Conservation (phyloP, 1,139 yeast species). For the Scheffersomyces illinoinensis region DNA sequence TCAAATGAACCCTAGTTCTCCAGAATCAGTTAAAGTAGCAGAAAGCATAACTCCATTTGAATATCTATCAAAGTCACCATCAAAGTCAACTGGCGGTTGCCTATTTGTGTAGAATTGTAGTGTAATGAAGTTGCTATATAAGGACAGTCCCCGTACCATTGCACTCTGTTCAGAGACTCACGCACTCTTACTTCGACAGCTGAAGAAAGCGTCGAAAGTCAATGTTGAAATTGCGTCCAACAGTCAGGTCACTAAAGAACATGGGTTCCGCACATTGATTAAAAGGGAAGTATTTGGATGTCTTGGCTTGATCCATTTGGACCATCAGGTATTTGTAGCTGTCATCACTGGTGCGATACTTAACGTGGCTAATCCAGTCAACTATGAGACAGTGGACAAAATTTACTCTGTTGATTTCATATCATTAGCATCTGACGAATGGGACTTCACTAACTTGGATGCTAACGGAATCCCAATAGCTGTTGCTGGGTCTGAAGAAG, state of each 20-base stretch:
- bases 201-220: constrained; percentile 30
- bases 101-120: neutral
- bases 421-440: constrained; percentile 66
- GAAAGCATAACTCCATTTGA: neutral
- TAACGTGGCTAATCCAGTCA: constrained; percentile 82
- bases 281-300: constrained; percentile 73
- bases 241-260: constrained; percentile 35
- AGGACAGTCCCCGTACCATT: constrained; percentile 53
- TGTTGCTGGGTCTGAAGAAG: constrained; percentile 17
- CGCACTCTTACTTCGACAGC: constrained; percentile 49
- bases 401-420: constrained; percentile 85
- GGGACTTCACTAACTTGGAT: constrained; percentile 77
- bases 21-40: neutral
- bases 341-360: constrained; percentile 71
- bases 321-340: constrained; percentile 68
- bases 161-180: constrained; percentile 54
- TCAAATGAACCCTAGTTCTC: neutral
- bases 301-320: constrained; percentile 76
- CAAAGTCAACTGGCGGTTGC: neutral
- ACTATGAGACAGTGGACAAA: constrained; percentile 75
- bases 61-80: neutral
- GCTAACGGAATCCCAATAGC: constrained; percentile 59
- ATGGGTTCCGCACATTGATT: constrained; percentile 51
- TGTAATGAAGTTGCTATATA: constrained; percentile 51
- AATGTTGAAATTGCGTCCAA: constrained; percentile 54